Base-by-base conservation (phyloP, 73 alveolate species). In the Symbiodinium pilosum region DNA sequence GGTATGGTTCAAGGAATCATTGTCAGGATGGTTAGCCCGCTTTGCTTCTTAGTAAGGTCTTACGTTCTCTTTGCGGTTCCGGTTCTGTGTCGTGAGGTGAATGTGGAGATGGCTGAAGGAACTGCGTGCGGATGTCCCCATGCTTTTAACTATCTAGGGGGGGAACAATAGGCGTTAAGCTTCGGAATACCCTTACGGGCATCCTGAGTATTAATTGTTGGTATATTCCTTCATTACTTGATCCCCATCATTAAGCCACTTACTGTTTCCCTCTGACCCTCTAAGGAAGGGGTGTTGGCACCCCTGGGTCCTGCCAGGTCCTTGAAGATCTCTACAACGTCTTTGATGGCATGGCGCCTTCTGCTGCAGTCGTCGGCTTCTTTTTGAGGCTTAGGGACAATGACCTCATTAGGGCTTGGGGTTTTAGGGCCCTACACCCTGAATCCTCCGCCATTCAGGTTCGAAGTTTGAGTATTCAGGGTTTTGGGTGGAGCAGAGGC, bases 271-370 rank as follows among this genome's bases (percentile, higher is more conserved):
- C 69, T 3, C 2, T 18, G 21, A 52, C 69, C 69, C 69, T 47
- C 64, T 21, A 54, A 12, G 71, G 2, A 54, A 3, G 34, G 0
- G n/a, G 26, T 30, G 69, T 1, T 4, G 0, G 30, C 71, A 3
- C 71, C 26, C 71, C n/a, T 12, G 2, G 12, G 14, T 52, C 16
- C 1, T 21, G 32, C 9, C 54, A 89, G 96, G 96, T 85, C 47
- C 52, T 89, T 14, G 96, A 89, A 51, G 75, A 41, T 32, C 77
- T 89, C 54, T 89, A 89, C 75, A 47, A n/a, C 75, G 75, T 89
- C 87, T 89, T 89, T 30, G 96, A 89, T 36, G 96, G 96, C 73
- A 89, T 89, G 96, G 96, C 83, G 73, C 34, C 69, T 30, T 14
- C 51, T 30, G 68, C 32, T 39, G 88, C 38, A 18, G 88, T 34